Conservation (phyloP, 2,329 filamentous ascomycete genomes). For the Sarocladiaceae sp. region DNA sequence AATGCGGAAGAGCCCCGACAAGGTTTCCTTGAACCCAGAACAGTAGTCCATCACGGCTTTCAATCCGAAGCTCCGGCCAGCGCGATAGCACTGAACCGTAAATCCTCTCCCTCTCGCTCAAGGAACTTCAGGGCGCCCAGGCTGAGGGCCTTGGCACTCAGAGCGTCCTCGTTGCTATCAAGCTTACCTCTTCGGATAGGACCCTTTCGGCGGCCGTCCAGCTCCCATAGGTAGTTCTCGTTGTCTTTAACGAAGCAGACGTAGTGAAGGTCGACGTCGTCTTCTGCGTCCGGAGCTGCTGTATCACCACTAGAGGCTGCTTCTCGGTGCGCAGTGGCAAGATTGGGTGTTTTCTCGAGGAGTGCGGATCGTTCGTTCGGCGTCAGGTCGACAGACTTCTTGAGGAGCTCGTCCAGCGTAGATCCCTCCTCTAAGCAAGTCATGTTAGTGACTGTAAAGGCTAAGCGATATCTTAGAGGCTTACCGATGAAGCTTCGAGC, state of each 20-base stretch:
- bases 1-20: background rate
- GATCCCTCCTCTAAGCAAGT: constrained; percentile 37
- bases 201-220: constrained; percentile 53
- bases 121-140: constrained; percentile 58
- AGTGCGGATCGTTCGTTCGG: constrained; percentile 63
- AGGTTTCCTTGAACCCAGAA: background rate
- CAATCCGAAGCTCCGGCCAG: constrained; percentile 33
- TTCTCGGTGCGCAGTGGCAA: constrained; percentile 72
- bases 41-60: background rate
- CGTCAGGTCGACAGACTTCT: constrained; percentile 61
- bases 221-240: constrained; percentile 58
- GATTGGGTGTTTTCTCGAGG: constrained; percentile 66
- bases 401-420: constrained; percentile 58
- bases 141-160: constrained; percentile 68
- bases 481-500: constrained; percentile 56
- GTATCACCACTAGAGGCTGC: constrained; percentile 77
- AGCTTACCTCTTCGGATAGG: constrained; percentile 51
- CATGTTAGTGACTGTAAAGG: background rate
- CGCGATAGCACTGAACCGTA: constrained; percentile 54
- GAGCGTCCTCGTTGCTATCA: constrained; percentile 57
- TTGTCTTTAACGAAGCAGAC: constrained; percentile 81
- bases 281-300: constrained; percentile 67
- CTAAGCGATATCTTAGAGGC: constrained; percentile 5
- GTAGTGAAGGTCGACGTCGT: constrained; percentile 87
- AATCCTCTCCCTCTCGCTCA: constrained; percentile 47